These are phyloP conservation scores for Opeltia flavorubescens DNA, from an alignment of 495 filamentous ascomycete species.

Conservation along the genomic window DNA sequence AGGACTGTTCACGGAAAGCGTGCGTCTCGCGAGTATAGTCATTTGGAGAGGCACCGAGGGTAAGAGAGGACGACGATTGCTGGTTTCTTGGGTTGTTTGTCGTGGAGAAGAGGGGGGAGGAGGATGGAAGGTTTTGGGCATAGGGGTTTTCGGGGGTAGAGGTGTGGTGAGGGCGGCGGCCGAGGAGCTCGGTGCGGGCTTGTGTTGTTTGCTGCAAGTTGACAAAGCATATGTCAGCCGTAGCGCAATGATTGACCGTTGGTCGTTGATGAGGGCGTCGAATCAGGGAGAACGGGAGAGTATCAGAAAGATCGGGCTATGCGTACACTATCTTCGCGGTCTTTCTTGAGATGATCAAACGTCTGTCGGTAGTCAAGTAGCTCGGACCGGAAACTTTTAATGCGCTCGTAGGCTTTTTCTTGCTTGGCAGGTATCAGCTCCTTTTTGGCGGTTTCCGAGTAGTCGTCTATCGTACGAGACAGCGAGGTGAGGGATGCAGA, in stretches of 20 bases:
- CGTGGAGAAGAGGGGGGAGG: conserved; percentile 25
- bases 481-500: conserved; percentile 80
- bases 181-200: conserved; percentile 73
- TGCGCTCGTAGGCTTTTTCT: conserved; percentile 74
- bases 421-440: conserved; percentile 80
- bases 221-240: background rate
- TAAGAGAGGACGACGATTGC: conserved; percentile 14
- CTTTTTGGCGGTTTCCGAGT: conserved; percentile 67
- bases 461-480: conserved; percentile 85
- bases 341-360: conserved; percentile 61
- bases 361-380: conserved; percentile 62
- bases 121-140: conserved; percentile 39
- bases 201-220: conserved; percentile 42
- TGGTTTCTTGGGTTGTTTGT: conserved; percentile 22
- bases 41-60: conserved; percentile 37
- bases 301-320: background rate
- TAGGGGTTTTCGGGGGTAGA: conserved; percentile 95
- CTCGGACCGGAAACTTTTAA: conserved; percentile 74
- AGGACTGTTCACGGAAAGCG: conserved; percentile 79
- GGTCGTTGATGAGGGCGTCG: conserved; percentile 1
- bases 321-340: conserved; percentile 56
- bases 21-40: conserved; percentile 63
- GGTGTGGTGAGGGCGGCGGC: conserved; percentile 73
- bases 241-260: background rate
- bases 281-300: background rate